phyloP scores from a whole-genome alignment of 177 flowering plant species.

The Telopea speciosissima region DNA sequence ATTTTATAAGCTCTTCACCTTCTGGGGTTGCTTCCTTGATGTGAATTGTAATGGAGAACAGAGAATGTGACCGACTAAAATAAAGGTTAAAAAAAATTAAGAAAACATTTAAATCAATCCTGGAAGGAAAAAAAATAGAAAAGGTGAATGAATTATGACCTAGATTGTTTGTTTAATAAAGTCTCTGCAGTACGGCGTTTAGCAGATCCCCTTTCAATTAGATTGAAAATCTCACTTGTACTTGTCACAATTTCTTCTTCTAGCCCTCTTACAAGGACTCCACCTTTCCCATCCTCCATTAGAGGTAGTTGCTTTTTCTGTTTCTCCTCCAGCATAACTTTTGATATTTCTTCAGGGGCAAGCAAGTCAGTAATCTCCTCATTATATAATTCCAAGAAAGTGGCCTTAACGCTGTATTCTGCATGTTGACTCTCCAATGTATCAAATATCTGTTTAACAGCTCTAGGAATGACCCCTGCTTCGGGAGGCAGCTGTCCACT shows the following conservation, averaged over 20 bases:
- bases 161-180: slow-evolving; percentile 50
- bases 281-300: slow-evolving; percentile 99
- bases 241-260: slow-evolving; percentile 94
- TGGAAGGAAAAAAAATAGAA: background rate
- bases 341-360: slow-evolving; percentile 78
- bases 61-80: slow-evolving; percentile 78
- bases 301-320: slow-evolving; percentile 84
- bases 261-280: slow-evolving; percentile 85
- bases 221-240: slow-evolving; percentile 79
- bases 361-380: slow-evolving; percentile 97
- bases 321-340: slow-evolving; percentile 62
- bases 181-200: slow-evolving; percentile 92
- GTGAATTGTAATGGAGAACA: slow-evolving; percentile 88
- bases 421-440: slow-evolving; percentile 92
- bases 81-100: background rate
- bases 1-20: slow-evolving; percentile 94
- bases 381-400: slow-evolving; percentile 87
- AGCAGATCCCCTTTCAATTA: slow-evolving; percentile 82
- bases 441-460: slow-evolving; percentile 94
- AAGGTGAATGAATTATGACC: slow-evolving; percentile 20
- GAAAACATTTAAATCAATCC: background rate
- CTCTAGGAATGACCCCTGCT: slow-evolving; percentile 97
- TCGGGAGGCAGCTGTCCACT: slow-evolving; percentile 78
- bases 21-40: slow-evolving; percentile 94
- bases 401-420: slow-evolving; percentile 95